Evolutionary conservation across 805 yeast genomes (phyloP).

Genomic region (Ogataea zsoltii): DNA sequence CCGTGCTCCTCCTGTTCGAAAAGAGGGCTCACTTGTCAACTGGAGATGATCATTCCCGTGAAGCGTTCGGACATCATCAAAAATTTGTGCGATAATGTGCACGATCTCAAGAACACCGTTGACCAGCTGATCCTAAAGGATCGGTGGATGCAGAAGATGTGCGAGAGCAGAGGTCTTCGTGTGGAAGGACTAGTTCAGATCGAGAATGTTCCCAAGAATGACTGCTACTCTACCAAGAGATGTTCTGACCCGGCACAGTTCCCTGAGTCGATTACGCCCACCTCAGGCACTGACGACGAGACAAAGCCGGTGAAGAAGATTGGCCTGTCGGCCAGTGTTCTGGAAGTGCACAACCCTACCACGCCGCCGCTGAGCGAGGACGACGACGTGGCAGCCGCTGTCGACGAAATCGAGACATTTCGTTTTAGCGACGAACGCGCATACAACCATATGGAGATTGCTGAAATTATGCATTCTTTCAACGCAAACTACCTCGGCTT

Average conservation of each 20-base stretch:
- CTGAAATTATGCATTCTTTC: conserved; percentile 18
- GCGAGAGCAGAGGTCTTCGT: conserved; percentile 27
- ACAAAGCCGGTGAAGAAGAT: not conserved
- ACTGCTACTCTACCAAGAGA: conserved; percentile 1
- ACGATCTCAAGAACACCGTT: conserved; percentile 31
- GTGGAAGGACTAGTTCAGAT: conserved; percentile 35
- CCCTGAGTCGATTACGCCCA: conserved; percentile 2
- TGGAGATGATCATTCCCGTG: conserved; percentile 56
- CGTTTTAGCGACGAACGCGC: conserved; percentile 9
- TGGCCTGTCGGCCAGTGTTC: not conserved
- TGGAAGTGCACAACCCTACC: not conserved
- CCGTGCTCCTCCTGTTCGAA: conserved; percentile 60
- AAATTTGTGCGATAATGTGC: conserved; percentile 34
- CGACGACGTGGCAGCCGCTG: conserved; percentile 1
- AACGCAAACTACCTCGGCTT: conserved; percentile 22
- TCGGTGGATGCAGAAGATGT: conserved; percentile 23
- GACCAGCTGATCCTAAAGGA: conserved; percentile 32
- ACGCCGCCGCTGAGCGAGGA: conserved; percentile 20
- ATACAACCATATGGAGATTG: conserved; percentile 16
- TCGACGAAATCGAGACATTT: conserved; percentile 6
- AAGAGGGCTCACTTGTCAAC: conserved; percentile 50
- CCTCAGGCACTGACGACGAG: conserved; percentile 2
- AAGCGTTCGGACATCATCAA: conserved; percentile 45
- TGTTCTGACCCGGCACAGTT: not conserved
- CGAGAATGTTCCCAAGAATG: conserved; percentile 8